Percentiles rank a stretch among this genome's conserved stretches.
Conservation (phyloP, 2,329 filamentous ascomycete genomes). For the Pseudogymnoascus sp. region DNA sequence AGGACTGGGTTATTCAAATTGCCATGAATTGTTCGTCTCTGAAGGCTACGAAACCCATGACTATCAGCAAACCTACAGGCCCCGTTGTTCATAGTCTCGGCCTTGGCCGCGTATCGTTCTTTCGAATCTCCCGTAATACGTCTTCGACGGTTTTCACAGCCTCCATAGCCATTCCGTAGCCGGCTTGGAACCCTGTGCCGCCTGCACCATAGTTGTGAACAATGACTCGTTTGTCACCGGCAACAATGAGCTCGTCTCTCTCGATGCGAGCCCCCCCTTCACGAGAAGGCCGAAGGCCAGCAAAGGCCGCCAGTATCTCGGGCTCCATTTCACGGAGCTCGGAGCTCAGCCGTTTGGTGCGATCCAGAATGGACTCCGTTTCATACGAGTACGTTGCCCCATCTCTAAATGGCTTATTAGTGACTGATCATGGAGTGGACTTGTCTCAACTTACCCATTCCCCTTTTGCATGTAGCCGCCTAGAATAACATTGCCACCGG, state of each 20-base stretch:
- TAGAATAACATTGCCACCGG: slow-evolving; percentile 31
- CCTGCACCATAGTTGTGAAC: slow-evolving; percentile 40
- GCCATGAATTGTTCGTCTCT: not conserved
- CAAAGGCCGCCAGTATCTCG: slow-evolving; percentile 29
- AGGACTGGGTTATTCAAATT: not conserved
- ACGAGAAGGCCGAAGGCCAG: slow-evolving; percentile 31
- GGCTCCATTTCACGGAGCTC: slow-evolving; percentile 23
- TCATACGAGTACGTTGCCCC: slow-evolving; percentile 31
- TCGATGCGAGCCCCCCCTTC: slow-evolving; percentile 31
- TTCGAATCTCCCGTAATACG: slow-evolving; percentile 17
- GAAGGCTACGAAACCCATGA: not conserved
- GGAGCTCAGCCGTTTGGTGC: slow-evolving; percentile 28
- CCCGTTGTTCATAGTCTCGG: not conserved
- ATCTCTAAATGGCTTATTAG: slow-evolving; percentile 22
- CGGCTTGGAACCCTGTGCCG: slow-evolving; percentile 38
- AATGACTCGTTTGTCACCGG: slow-evolving; percentile 19
- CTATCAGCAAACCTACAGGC: not conserved
- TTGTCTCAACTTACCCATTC: slow-evolving; percentile 21
- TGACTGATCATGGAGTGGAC: not conserved
- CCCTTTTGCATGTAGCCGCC: slow-evolving; percentile 35
- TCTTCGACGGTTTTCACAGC: slow-evolving; percentile 27
- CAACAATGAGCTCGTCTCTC: slow-evolving; percentile 24
- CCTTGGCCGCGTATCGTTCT: slow-evolving; percentile 1
- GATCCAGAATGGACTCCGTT: slow-evolving; percentile 31
- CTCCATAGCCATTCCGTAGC: slow-evolving; percentile 34